phyloP scores from a whole-genome alignment of 768 basidiomycete genomes.

The Russula brevipes region DNA sequence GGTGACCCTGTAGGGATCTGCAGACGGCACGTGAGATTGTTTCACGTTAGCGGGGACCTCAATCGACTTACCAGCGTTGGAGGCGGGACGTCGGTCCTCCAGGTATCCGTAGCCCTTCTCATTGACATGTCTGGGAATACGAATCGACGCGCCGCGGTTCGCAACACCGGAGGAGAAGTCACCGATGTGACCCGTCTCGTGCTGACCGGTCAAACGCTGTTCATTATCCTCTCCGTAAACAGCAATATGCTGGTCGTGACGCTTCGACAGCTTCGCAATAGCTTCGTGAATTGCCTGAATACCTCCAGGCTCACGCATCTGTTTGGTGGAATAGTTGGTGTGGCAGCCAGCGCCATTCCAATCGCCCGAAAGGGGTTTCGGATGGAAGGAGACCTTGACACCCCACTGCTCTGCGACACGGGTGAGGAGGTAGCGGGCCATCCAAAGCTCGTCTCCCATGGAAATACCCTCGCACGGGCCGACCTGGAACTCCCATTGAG shows the following conservation, averaged over 20 bases:
- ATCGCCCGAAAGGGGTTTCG: conserved; percentile 93
- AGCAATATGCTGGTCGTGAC: conserved; percentile 92
- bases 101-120: conserved; percentile 92
- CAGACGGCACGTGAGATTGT: conserved; percentile 9
- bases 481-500: conserved; percentile 99
- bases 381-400: conserved; percentile 98
- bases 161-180: conserved; percentile 92
- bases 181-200: conserved; percentile 95
- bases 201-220: conserved; percentile 88
- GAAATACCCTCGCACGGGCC: conserved; percentile 96
- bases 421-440: conserved; percentile 93
- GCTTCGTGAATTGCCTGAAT: conserved; percentile 88
- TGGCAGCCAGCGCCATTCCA: conserved; percentile 99
- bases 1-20: conserved; percentile 95
- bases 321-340: conserved; percentile 94
- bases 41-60: neutral
- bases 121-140: conserved; percentile 91
- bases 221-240: conserved; percentile 99
- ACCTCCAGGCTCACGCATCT: conserved; percentile 91
- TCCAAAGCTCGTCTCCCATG: conserved; percentile 99
- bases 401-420: conserved; percentile 98
- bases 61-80: conserved; percentile 81
- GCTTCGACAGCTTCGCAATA: conserved; percentile 87
- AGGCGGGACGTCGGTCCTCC: conserved; percentile 95
- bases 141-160: conserved; percentile 94